Conservation (phyloP, 2,329 filamentous ascomycete species). For the Trichoderma sp. region DNA sequence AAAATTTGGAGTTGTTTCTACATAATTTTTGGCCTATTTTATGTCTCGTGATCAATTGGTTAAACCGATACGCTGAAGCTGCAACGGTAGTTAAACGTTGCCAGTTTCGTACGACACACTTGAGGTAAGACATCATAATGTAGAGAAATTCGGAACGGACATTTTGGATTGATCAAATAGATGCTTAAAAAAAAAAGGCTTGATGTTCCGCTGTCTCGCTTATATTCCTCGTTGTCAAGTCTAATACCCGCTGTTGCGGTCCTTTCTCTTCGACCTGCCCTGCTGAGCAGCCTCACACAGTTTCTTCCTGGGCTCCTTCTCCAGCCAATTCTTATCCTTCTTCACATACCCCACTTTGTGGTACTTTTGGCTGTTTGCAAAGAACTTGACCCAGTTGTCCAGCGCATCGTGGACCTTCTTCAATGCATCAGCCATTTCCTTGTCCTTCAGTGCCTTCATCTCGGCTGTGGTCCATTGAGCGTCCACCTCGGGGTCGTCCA, state of each 20-base stretch:
- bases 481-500: constrained; percentile 67
- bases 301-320: constrained; percentile 62
- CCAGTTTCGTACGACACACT: neutral
- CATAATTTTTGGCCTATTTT: neutral
- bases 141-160: neutral
- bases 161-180: neutral
- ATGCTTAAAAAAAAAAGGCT: neutral
- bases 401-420: constrained; percentile 69
- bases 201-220: too few species aligned
- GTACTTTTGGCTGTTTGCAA: constrained; percentile 79
- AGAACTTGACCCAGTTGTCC: constrained; percentile 83
- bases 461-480: constrained; percentile 58
- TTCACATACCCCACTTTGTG: constrained; percentile 75
- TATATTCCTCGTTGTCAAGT: neutral
- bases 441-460: constrained; percentile 56
- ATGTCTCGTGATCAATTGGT: neutral
- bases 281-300: constrained; percentile 74
- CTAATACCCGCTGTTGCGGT: constrained; percentile 39
- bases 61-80: neutral
- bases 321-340: constrained; percentile 62
- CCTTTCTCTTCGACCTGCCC: constrained; percentile 51
- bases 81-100: neutral
- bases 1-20: constrained; percentile 16
- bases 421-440: constrained; percentile 68
- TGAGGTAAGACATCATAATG: neutral